phyloP scores from a whole-genome alignment of 2,329 filamentous ascomycete genomes.

The Kalmusia sp. region DNA sequence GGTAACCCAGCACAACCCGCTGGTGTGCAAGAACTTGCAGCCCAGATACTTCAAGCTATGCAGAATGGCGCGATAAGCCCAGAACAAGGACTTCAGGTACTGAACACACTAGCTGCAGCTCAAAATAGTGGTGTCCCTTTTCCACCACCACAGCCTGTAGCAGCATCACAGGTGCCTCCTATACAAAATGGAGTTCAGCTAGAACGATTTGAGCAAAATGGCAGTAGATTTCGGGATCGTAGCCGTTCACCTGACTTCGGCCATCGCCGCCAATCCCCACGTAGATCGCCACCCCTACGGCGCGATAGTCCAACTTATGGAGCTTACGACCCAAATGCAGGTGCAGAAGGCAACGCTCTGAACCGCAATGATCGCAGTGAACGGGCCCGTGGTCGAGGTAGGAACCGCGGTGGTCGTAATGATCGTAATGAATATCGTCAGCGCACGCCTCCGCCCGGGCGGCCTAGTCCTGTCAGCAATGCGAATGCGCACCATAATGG shows the following conservation, averaged over 20 bases:
- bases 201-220: conserved; percentile 39
- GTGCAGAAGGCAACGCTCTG: conserved; percentile 63
- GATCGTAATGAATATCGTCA: conserved; percentile 77
- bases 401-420: conserved; percentile 48
- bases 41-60: conserved; percentile 44
- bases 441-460: conserved; percentile 79
- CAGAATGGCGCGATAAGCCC: conserved; percentile 38
- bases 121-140: conserved; percentile 31
- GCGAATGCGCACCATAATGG: conserved; percentile 24
- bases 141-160: conserved; percentile 34
- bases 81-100: conserved; percentile 43
- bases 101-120: conserved; percentile 37
- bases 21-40: conserved; percentile 35
- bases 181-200: conserved; percentile 27
- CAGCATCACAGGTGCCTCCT: conserved; percentile 22
- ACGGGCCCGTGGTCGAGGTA: conserved; percentile 62
- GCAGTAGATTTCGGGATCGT: conserved; percentile 44
- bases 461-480: conserved; percentile 61
- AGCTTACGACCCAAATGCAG: conserved; percentile 71
- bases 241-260: conserved; percentile 68
- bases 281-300: conserved; percentile 66
- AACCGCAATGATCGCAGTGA: conserved; percentile 62
- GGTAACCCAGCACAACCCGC: conserved; percentile 32
- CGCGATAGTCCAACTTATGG: conserved; percentile 74
- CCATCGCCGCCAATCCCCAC: conserved; percentile 67